Base-by-base conservation (phyloP, 1,139 yeast genomes). In the Blastobotrys apis region DNA sequence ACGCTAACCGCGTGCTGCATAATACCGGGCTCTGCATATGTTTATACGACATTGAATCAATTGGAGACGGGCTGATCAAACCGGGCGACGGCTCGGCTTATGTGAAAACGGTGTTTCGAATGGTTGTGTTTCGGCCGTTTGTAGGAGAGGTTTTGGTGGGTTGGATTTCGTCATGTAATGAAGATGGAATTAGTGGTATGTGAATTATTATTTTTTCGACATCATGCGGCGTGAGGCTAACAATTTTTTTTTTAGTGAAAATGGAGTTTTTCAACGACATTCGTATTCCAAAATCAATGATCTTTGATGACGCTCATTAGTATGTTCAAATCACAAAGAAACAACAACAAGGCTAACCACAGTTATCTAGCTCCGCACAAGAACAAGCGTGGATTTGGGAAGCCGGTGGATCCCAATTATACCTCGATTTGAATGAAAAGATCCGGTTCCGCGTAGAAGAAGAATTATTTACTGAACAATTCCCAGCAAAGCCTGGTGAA, bases 381-480 rank as follows among this genome's bases (percentile, higher is more conserved):
- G 98, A 94, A 54, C 85, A 81, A 58, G 96, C 96, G 3, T 92
- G 98, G 98, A 81, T 90, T 35, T 92, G 98, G 98, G 69, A 72
- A 44, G 69, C 70, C 33, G 80, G 80, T 25, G 74, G 74, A 61
- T 87, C 81, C 55, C 92, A 82, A 4, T 72, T 92, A 52, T 92
- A 79, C 59, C 73, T 92, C 43, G 98, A 94, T 71, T 72, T 86
- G 29, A 88, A 90, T 63, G 98, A 92, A 61, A 85, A 81, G 67
- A 84, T 92, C 51, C 73, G 95, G 54, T 92, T 92, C 64, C 74
- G 97, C 58, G 80, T 94, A 1, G 98, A 92, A 63, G 84, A 85
- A 62, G 96, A 88, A 62, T 69, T 83, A 12, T 92, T 90, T 63
- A 81, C 81, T 31, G 86, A 86, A 60, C 81, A 83, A 38, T 84